A percentile compares a stretch with the other conserved stretches of the same genome.
Conservation (phyloP, 2,329 filamentous ascomycete species). For the Phoma sp. region DNA sequence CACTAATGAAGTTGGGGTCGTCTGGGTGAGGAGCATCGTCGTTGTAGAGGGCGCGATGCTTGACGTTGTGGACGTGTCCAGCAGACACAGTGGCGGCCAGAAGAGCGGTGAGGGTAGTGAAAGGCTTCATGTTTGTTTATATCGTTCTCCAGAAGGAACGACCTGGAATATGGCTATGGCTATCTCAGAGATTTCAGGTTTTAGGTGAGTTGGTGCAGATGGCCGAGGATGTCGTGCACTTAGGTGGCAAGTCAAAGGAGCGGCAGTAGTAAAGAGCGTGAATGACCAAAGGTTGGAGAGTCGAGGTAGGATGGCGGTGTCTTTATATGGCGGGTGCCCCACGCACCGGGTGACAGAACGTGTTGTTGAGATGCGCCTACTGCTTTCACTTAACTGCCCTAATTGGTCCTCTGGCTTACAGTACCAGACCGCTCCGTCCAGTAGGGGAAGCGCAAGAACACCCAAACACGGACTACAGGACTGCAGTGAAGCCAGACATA, state of each 20-base stretch:
- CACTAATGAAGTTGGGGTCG: slow-evolving; percentile 42
- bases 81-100: slow-evolving; percentile 31
- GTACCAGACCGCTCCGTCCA: not conserved
- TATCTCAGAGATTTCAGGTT: slow-evolving; percentile 24
- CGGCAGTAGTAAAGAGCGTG: slow-evolving; percentile 12
- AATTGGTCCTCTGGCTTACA: not conserved
- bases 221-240: not conserved
- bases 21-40: slow-evolving; percentile 33
- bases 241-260: slow-evolving; percentile 8
- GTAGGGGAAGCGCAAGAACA: not conserved
- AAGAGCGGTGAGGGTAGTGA: slow-evolving; percentile 29
- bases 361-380: slow-evolving; percentile 12
- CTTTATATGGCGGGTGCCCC: slow-evolving; percentile 11
- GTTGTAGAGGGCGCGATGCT: slow-evolving; percentile 24
- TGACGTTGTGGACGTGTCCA: slow-evolving; percentile 27
- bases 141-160: slow-evolving; percentile 13
- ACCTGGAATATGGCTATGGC: slow-evolving; percentile 13
- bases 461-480: not conserved
- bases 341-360: slow-evolving; percentile 7
- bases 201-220: slow-evolving; percentile 12
- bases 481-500: not conserved
- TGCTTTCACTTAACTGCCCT: slow-evolving; percentile 8
- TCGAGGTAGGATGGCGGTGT: not conserved
- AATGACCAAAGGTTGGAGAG: slow-evolving; percentile 13
- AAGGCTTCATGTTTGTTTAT: slow-evolving; percentile 37